Evolutionary conservation across 768 basidiomycete genomes (phyloP).

Genomic region (Leccinum pellstonianum): DNA sequence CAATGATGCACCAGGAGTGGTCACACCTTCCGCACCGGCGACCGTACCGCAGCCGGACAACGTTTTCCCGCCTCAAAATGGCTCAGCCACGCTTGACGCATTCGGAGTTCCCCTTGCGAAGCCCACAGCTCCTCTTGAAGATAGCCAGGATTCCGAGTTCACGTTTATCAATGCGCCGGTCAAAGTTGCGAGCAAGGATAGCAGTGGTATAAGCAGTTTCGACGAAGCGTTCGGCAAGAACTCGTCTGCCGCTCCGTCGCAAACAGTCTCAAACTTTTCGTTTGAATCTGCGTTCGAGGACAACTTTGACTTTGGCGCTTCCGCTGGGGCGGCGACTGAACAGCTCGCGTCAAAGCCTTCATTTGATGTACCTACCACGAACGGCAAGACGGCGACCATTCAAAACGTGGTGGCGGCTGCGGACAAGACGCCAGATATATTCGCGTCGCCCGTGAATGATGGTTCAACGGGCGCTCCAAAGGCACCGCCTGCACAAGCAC

Average conservation of each 20-base stretch:
- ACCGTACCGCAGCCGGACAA: conserved; percentile 20
- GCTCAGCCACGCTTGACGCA: conserved; percentile 32
- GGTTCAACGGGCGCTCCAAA: conserved; percentile 9
- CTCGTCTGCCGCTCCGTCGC: conserved; percentile 37
- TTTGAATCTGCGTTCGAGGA: conserved; percentile 68
- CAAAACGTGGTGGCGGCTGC: conserved; percentile 4
- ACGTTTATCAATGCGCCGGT: conserved; percentile 18
- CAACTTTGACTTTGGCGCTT: conserved; percentile 59
- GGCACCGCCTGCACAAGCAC: conserved; percentile 17
- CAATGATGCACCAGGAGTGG: conserved; percentile 22
- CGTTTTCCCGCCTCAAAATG: conserved; percentile 15
- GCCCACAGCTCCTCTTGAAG: conserved; percentile 17
- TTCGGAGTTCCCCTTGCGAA: conserved; percentile 38
- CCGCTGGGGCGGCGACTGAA: conserved; percentile 34
- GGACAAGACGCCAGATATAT: conserved; percentile 13
- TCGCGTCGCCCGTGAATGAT: conserved; percentile 16
- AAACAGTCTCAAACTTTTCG: conserved; percentile 42
- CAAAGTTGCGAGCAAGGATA: conserved; percentile 13
- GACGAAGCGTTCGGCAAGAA: conserved; percentile 72
- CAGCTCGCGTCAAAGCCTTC: conserved; percentile 29
- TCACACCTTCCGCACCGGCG: conserved; percentile 17
- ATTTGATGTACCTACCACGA: conserved; percentile 21
- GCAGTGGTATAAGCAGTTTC: conserved; percentile 53
- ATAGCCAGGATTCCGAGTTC: conserved; percentile 21
- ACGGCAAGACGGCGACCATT: conserved; percentile 22